Percentiles rank a stretch among this genome's conserved stretches.
These are phyloP conservation scores for Curvularia spicifera DNA, from an alignment of 2,329 filamentous ascomycete species.

Conservation along the genomic window DNA sequence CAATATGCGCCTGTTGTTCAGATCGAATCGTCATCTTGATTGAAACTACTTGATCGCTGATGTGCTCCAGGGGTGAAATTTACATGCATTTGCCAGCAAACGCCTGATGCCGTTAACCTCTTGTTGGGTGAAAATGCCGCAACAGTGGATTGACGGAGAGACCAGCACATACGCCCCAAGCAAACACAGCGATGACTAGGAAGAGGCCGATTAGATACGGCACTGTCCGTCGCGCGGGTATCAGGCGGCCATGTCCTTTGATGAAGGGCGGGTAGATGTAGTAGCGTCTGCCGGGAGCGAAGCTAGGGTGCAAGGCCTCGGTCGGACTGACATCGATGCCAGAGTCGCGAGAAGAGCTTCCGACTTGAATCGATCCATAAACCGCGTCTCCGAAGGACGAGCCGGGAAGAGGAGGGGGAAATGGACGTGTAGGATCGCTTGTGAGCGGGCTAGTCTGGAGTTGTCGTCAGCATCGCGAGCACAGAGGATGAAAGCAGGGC, in stretches of 20 bases:
- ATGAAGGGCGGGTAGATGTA: conserved; percentile 35
- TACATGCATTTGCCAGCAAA: not conserved
- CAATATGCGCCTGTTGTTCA: not conserved
- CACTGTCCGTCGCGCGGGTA: conserved; percentile 27
- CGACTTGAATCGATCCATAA: conserved; percentile 19
- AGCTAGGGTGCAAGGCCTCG: conserved; percentile 13
- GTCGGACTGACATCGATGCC: conserved; percentile 20
- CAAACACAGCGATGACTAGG: conserved; percentile 24
- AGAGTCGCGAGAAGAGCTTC: conserved; percentile 20
- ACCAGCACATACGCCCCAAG: conserved; percentile 31
- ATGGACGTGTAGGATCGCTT: not conserved
- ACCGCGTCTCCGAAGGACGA: conserved; percentile 17
- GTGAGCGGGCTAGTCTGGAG: conserved; percentile 12
- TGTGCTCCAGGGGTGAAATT: not conserved
- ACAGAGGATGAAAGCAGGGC: not conserved
- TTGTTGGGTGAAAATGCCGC: conserved; percentile 13
- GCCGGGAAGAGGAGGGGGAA: conserved; percentile 1
- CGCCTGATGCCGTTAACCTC: not conserved
- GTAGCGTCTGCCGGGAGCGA: conserved; percentile 23
- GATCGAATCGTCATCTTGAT: not conserved
- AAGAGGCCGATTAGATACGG: conserved; percentile 28
- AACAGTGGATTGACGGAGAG: conserved; percentile 24
- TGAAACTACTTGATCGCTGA: not conserved
- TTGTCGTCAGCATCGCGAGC: conserved; percentile 9
- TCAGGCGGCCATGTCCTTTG: conserved; percentile 29